Percentiles rank a stretch among this genome's conserved stretches.
Conservation (phyloP, 75 land plant species). For the Ceratopteris richardii region DNA sequence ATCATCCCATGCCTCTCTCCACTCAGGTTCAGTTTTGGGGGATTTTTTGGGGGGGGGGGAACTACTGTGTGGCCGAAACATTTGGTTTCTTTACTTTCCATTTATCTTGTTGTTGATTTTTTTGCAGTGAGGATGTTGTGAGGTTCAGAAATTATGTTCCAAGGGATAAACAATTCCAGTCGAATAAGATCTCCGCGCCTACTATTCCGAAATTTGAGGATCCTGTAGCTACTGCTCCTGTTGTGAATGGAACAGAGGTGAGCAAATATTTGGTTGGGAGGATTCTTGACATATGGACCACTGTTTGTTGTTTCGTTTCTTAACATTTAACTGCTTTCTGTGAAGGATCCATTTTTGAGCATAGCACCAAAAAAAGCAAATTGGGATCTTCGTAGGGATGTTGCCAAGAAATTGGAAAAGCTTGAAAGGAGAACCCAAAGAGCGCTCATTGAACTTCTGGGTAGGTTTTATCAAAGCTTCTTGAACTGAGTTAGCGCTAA, state of each 20-base stretch:
- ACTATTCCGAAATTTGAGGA: conserved; percentile 88
- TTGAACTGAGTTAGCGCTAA: not conserved
- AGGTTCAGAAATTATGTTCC: conserved; percentile 95
- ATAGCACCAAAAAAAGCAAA: conserved; percentile 98
- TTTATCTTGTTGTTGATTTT: too few species aligned
- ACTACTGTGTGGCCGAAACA: too few species aligned
- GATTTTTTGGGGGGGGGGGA: too few species aligned
- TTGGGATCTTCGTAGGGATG: conserved; percentile 93
- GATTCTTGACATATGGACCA: not conserved
- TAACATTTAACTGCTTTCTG: not conserved
- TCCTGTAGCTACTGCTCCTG: conserved; percentile 54
- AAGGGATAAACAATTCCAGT: conserved; percentile 75
- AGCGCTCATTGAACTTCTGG: conserved; percentile 68
- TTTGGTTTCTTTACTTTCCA: too few species aligned
- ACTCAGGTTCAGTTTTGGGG: too few species aligned
- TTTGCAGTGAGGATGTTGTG: conserved; percentile 26
- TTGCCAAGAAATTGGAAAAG: conserved; percentile 94
- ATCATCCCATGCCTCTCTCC: too few species aligned
- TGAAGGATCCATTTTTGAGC: conserved; percentile 88
- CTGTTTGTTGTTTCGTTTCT: not conserved
- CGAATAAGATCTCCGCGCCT: conserved; percentile 70
- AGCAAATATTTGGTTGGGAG: not conserved
- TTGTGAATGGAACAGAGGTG: conserved; percentile 52
- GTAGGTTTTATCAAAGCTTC: conserved; percentile 35
- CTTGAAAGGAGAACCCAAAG: conserved; percentile 92